phyloP scores from a whole-genome alignment of 257 asterid species.

The Przewalskia tangutica region DNA sequence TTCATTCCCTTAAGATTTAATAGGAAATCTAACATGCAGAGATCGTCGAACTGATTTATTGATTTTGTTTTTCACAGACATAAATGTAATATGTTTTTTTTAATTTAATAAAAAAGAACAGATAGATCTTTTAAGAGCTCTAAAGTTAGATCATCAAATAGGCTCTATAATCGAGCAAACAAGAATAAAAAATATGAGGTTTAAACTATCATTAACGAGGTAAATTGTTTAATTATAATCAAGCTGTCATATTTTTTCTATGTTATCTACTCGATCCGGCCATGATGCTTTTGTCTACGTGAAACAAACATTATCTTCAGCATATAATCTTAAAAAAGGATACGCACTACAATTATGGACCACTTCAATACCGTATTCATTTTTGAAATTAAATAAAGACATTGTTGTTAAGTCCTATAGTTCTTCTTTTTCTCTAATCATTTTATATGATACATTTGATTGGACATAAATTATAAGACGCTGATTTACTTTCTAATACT shows the following conservation, averaged over 20 bases:
- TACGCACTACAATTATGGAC: neutral
- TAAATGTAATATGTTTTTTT: neutral
- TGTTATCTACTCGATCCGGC: neutral
- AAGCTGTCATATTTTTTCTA: neutral
- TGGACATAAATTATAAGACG: too few species aligned
- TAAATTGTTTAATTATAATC: neutral
- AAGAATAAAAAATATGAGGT: neutral
- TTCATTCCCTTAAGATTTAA: too few species aligned
- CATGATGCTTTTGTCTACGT: neutral
- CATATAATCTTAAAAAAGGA: neutral
- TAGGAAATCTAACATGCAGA: neutral
- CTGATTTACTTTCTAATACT: too few species aligned
- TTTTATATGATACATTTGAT: too few species aligned
- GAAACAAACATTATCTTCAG: neutral
- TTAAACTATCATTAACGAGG: neutral
- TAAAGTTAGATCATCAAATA: neutral
- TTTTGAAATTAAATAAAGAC: neutral
- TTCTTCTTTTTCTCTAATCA: too few species aligned
- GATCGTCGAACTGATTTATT: neutral
- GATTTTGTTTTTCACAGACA: neutral
- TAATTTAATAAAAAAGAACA: neutral
- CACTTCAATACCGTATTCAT: neutral
- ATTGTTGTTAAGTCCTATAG: too few species aligned
- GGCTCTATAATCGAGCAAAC: neutral
- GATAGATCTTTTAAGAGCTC: neutral